A percentile compares a stretch with the other conserved stretches of the same genome.
Conservation (phyloP, 1,284 basidiomycete species). For the Heterobasidion irregulare region DNA sequence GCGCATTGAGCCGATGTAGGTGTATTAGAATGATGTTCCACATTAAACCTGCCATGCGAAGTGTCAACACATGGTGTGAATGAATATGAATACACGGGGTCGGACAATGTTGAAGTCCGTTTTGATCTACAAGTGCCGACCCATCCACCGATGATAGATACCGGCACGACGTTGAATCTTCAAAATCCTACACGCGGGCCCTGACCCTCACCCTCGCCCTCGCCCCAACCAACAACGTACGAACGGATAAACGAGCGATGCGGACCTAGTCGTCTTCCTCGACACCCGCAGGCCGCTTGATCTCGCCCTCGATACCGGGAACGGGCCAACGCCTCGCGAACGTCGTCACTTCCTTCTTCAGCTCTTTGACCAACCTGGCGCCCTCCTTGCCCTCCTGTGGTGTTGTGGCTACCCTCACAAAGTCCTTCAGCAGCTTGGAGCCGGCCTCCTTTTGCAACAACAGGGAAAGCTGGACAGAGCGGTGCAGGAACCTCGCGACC, state of each 20-base stretch:
- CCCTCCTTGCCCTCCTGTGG: constrained; percentile 69
- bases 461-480: constrained; percentile 83
- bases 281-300: constrained; percentile 61
- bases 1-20: no score
- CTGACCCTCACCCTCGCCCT: not conserved
- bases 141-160: not conserved
- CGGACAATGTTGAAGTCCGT: constrained; percentile 16
- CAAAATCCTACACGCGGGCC: not conserved
- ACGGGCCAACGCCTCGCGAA: constrained; percentile 90
- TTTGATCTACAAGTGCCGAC: constrained; percentile 3
- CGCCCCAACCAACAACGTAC: not conserved
- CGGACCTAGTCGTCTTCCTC: constrained; percentile 38
- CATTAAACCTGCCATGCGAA: not conserved
- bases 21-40: not conserved
- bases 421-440: constrained; percentile 94
- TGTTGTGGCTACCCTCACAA: constrained; percentile 75
- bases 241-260: not conserved
- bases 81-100: not conserved
- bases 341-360: constrained; percentile 65
- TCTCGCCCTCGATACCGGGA: constrained; percentile 68
- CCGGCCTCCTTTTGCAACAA: constrained; percentile 91
- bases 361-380: constrained; percentile 59
- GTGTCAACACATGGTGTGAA: not conserved
- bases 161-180: constrained; percentile 15
- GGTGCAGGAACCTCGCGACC: constrained; percentile 90